Evolutionary conservation across 768 basidiomycete species (phyloP), one percentile per base, ranked within the genome.

Genomic region (Paxillus ammoniavirescens): DNA sequence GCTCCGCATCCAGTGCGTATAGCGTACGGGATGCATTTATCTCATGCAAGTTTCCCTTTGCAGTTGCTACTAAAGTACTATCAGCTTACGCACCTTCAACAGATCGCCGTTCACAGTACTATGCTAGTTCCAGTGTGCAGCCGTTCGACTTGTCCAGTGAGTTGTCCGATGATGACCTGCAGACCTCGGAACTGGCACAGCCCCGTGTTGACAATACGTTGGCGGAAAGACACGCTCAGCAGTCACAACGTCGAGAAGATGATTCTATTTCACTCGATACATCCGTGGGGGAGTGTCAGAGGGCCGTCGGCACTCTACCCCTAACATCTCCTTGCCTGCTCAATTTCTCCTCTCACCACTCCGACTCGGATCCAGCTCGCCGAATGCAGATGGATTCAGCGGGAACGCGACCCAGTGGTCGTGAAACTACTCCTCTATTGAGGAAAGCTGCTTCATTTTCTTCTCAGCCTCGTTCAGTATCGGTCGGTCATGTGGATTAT

Each of bases 101-200:
- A 90, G 88, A 89, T 65, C 82, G 82, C 50, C 80, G 88, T 30
- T 74, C 86, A 8, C 87, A 89, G 63, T 86, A 80, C 61, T 77
- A 88, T 38, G 82, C 82, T 18, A 81, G 80, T 47, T 82, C 83
- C 8, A 76, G 77, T 31, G 77, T 85, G 23, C 78, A 77, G n/a
- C 73, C 79, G 4, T 72, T 76, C 6, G 78, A 81, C 52, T 63
- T 70, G 7, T 71, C 67, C 15, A 73, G 73, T 49, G 65, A 70
- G 17, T 72, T 70, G 8, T 66, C 72, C 30, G 75, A 79, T 44
- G 74, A 77, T 33, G 50, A 52, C 15, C 18, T 41, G 36, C 18
- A 52, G 33, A 52, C 50, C 13, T 58, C 56, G 5, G 56, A 55
- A 15, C 18, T 38, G 41, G 18, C 33, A 12, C 33, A 38, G 30